A percentile compares a stretch with the other conserved stretches of the same genome.
Evolutionary conservation across 2,329 filamentous ascomycete species (phyloP).

Genomic region (Hypocreales sp.): DNA sequence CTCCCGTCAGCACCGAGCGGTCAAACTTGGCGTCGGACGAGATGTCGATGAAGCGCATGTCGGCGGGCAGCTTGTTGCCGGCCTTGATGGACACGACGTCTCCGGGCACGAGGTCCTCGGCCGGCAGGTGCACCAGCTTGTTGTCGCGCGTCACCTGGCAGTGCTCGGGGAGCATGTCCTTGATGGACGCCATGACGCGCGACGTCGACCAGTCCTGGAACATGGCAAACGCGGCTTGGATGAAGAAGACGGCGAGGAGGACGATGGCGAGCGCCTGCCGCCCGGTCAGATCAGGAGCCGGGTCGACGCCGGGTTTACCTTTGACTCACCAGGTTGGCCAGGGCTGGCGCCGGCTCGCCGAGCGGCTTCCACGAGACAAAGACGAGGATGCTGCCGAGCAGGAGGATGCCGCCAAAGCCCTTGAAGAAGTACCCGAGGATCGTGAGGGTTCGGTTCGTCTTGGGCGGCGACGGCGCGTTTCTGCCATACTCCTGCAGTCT

Average conservation of each 20-base stretch:
- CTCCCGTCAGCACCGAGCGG: slow-evolving; percentile 54
- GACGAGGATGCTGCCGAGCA: slow-evolving; percentile 54
- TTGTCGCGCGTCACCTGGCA: slow-evolving; percentile 51
- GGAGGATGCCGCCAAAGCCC: slow-evolving; percentile 58
- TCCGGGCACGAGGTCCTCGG: slow-evolving; percentile 52
- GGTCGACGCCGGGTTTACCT: no score
- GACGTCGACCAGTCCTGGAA: slow-evolving; percentile 65
- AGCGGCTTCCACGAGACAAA: slow-evolving; percentile 67
- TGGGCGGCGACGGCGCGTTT: slow-evolving; percentile 51
- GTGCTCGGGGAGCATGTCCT: slow-evolving; percentile 62
- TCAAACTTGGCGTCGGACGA: slow-evolving; percentile 60
- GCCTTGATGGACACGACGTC: slow-evolving; percentile 53
- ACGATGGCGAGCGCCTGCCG: slow-evolving; percentile 52
- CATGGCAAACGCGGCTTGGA: slow-evolving; percentile 54
- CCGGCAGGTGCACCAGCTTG: slow-evolving; percentile 28
- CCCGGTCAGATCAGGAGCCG: no score
- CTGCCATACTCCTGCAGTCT: slow-evolving; percentile 44
- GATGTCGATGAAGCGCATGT: slow-evolving; percentile 53
- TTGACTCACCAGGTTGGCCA: slow-evolving; percentile 48
- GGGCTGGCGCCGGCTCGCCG: slow-evolving; percentile 50
- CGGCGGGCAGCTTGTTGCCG: slow-evolving; percentile 60
- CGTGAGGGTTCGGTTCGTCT: slow-evolving; percentile 41
- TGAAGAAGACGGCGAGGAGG: slow-evolving; percentile 51
- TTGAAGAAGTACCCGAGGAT: slow-evolving; percentile 60
- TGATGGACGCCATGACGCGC: slow-evolving; percentile 66